Evolutionary conservation across 148 eudicot genomes (phyloP).

Genomic region (Oxyria digyna): DNA sequence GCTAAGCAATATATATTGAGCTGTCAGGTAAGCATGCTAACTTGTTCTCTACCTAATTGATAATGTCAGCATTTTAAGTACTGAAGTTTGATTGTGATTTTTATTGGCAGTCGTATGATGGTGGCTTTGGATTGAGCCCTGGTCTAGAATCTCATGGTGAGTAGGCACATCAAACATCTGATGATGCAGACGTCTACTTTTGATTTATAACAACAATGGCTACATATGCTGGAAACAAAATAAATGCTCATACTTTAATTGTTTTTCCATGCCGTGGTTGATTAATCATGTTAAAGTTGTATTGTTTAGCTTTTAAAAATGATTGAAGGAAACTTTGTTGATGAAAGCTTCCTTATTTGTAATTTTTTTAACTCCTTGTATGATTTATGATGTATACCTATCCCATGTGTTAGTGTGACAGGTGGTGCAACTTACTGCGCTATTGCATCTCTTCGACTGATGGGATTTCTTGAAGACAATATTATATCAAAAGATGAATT

Average conservation of each 20-base stretch:
- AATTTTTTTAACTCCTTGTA: not conserved
- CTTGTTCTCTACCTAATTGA: not conserved
- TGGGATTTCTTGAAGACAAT: slow-evolving; percentile 76
- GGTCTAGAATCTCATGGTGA: slow-evolving; percentile 97
- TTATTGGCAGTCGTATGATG: slow-evolving; percentile 83
- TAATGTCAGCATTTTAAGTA: not conserved
- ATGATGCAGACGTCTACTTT: not conserved
- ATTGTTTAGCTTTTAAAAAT: not conserved
- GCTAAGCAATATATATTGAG: slow-evolving; percentile 69
- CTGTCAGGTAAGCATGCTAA: slow-evolving; percentile 54
- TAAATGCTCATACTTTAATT: not conserved
- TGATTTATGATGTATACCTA: slow-evolving; percentile 14
- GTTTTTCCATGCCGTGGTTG: not conserved
- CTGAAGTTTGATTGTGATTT: slow-evolving; percentile 4
- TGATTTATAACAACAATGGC: not conserved
- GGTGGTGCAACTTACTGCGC: slow-evolving; percentile 99
- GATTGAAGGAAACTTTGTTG: not conserved
- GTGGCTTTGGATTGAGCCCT: slow-evolving; percentile 93
- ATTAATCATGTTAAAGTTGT: too few species aligned
- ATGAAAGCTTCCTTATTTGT: not conserved
- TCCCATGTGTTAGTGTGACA: slow-evolving; percentile 55
- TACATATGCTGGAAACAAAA: not conserved
- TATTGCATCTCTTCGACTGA: slow-evolving; percentile 74
- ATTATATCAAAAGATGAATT: slow-evolving; percentile 28
- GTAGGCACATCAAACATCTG: slow-evolving; percentile 13